Conservation (phyloP, 2,329 filamentous ascomycete genomes). For the Xylaria sp. region DNA sequence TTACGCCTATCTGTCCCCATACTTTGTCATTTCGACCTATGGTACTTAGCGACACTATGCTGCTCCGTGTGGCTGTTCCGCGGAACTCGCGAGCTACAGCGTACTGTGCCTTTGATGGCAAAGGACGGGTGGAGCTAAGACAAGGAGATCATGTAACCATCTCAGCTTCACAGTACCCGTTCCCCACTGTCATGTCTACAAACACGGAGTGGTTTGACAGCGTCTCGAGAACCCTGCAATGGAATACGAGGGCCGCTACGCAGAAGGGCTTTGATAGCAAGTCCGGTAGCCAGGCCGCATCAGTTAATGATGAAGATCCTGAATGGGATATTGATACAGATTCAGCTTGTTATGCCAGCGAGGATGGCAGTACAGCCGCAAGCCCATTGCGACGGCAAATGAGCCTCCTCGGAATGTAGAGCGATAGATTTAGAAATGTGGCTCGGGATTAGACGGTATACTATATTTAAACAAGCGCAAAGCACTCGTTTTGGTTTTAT, state of each 20-base stretch:
- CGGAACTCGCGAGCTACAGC: constrained; percentile 87
- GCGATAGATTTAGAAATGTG: constrained; percentile 37
- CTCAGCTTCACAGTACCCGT: constrained; percentile 94
- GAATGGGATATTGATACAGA: constrained; percentile 98
- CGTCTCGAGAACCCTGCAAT: constrained; percentile 88
- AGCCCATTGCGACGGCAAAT: constrained; percentile 78
- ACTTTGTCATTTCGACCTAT: constrained; percentile 97
- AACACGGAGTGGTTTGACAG: constrained; percentile 97
- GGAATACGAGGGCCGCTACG: constrained; percentile 92
- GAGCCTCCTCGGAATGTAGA: constrained; percentile 72
- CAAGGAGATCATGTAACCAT: constrained; percentile 97
- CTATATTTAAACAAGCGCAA: constrained; percentile 26
- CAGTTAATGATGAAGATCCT: constrained; percentile 64
- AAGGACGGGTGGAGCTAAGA: constrained; percentile 90
- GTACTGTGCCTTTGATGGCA: constrained; percentile 97
- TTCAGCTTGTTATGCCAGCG: constrained; percentile 75
- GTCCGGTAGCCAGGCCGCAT: constrained; percentile 58
- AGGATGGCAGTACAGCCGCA: constrained; percentile 74
- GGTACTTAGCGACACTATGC: constrained; percentile 95
- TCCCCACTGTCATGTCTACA: constrained; percentile 92
- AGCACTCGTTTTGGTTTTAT: constrained; percentile 19
- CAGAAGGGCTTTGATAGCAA: constrained; percentile 86
- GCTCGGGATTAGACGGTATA: constrained; percentile 30
- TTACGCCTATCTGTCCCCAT: constrained; percentile 97
- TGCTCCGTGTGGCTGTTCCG: constrained; percentile 88